These are phyloP conservation scores for Myxozyma nipponensis DNA, from an alignment of 805 yeast genomes.

Conservation along the genomic window DNA sequence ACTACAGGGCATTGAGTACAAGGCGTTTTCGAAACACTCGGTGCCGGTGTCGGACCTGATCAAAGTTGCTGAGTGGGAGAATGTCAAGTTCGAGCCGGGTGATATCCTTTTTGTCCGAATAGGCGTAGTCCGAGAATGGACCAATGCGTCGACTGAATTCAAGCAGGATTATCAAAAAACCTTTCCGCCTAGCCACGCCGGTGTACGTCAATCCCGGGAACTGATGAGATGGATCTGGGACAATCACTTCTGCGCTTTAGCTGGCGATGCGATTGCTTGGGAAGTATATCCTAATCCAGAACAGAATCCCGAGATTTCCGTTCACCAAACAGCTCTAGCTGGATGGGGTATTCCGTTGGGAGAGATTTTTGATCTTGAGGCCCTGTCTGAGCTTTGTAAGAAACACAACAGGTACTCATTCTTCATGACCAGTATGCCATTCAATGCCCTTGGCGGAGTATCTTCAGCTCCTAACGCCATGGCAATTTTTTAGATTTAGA, in stretches of 20 bases:
- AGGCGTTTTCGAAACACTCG: conserved; percentile 25
- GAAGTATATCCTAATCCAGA: conserved; percentile 30
- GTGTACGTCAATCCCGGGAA: conserved; percentile 31
- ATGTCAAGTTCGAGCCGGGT: conserved; percentile 29
- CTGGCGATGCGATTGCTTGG: conserved; percentile 32
- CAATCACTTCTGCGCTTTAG: conserved; percentile 33
- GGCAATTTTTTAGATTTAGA: conserved; percentile 33
- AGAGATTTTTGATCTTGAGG: conserved; percentile 36
- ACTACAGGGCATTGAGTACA: conserved; percentile 26
- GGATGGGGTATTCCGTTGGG: conserved; percentile 41
- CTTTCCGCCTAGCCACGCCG: conserved; percentile 22
- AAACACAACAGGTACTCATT: conserved; percentile 31
- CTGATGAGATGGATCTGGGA: conserved; percentile 32
- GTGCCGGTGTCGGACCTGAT: conserved; percentile 27
- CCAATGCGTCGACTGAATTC: conserved; percentile 17
- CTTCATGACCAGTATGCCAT: conserved; percentile 35
- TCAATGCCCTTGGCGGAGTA: conserved; percentile 37
- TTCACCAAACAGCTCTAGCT: conserved; percentile 28
- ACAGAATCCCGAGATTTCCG: conserved; percentile 25
- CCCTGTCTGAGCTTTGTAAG: conserved; percentile 32
- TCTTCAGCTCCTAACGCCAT: conserved; percentile 45
- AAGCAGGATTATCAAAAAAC: conserved; percentile 23
- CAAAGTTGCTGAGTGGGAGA: conserved; percentile 25
- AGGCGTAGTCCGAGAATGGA: conserved; percentile 33
- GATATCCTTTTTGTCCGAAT: conserved; percentile 33